Percentiles rank a stretch among this genome's conserved stretches.
These are phyloP conservation scores for Blastomyces emzantsi DNA, from an alignment of 2,329 filamentous ascomycete genomes.

Conservation along the genomic window DNA sequence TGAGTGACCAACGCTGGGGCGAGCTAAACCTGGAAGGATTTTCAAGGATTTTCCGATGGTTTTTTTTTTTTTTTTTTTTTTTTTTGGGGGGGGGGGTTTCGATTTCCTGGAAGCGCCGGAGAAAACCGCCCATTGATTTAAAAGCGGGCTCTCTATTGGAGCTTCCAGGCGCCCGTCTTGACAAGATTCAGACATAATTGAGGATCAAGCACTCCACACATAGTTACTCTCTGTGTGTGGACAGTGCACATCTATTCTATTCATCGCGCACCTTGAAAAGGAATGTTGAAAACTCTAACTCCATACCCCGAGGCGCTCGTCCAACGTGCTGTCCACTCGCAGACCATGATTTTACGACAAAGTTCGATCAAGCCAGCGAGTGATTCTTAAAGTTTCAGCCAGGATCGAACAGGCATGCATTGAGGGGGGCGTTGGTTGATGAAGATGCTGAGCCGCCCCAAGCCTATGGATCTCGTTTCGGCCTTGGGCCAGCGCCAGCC, in stretches of 20 bases:
- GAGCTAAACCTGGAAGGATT: neutral
- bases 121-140: neutral
- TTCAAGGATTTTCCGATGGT: neutral
- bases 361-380: neutral
- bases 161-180: neutral
- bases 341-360: neutral
- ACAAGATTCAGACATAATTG: too few species aligned
- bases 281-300: too few species aligned
- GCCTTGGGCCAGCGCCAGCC: neutral
- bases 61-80: too few species aligned
- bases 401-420: neutral
- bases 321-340: too few species aligned
- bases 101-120: neutral
- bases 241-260: too few species aligned
- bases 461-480: neutral
- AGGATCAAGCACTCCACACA: too few species aligned
- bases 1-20: neutral
- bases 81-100: too few species aligned
- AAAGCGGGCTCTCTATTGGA: neutral
- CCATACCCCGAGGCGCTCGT: too few species aligned
- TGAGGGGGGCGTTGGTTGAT: neutral
- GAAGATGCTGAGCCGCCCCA: neutral
- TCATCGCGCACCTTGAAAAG: too few species aligned
- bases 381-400: neutral
- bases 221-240: too few species aligned